Percentiles rank a stretch among this genome's conserved stretches.
phyloP scores from a whole-genome alignment of 176 grass and related monocot species.

The Oryza glaberrima region DNA sequence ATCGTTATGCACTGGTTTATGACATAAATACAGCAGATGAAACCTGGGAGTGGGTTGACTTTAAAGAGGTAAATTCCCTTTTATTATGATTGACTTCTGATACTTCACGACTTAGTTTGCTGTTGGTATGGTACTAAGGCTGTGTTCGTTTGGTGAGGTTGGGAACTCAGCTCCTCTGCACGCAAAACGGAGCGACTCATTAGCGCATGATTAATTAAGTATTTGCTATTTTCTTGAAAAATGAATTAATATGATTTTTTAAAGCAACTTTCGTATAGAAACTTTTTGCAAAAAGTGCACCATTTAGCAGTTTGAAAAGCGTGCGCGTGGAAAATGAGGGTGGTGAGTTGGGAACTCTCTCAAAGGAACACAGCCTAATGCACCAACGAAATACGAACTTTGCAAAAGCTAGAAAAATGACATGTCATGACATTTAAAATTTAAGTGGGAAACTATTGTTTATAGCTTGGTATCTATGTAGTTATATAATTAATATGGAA shows the following conservation, averaged over 20 bases:
- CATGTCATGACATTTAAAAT: background rate
- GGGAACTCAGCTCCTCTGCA: no score
- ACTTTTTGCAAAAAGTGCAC: no score
- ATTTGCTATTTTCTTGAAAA: no score
- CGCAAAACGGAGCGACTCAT: no score
- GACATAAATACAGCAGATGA: slow-evolving; percentile 64
- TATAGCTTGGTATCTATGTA: background rate
- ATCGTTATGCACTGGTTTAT: slow-evolving; percentile 58
- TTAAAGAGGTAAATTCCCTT: slow-evolving; percentile 59
- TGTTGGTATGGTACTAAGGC: background rate
- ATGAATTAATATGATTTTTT: no score
- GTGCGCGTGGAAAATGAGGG: no score
- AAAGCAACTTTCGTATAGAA: no score
- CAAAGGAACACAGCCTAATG: background rate
- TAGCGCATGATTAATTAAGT: no score
- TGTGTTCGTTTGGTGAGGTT: no score
- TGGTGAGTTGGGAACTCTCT: no score
- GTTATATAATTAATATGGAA: background rate
- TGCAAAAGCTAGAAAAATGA: background rate
- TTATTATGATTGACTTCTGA: background rate
- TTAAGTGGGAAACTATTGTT: background rate
- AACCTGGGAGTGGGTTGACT: slow-evolving; percentile 63
- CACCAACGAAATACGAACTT: background rate
- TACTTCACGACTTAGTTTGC: background rate
- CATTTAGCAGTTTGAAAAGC: no score